A percentile compares a stretch with the other conserved stretches of the same genome.
These are phyloP conservation scores for Pistacia atlantica DNA, from an alignment of 345 rosid genomes.

Conservation along the genomic window DNA sequence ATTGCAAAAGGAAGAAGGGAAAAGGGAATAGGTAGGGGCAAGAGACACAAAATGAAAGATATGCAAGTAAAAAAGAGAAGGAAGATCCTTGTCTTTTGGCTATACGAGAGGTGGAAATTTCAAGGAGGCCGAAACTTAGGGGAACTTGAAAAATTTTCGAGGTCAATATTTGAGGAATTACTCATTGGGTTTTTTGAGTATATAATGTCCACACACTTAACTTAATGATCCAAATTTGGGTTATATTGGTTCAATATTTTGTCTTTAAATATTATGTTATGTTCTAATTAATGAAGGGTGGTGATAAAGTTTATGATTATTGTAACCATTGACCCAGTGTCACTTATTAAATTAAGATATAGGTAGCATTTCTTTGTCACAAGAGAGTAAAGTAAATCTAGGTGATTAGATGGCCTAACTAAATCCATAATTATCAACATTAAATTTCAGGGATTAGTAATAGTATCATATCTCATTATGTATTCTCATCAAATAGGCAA, in stretches of 20 bases:
- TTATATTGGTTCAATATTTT: not conserved
- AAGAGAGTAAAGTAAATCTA: not conserved
- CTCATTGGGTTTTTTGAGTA: not conserved
- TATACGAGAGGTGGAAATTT: constrained; percentile 17
- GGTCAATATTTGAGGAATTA: not conserved
- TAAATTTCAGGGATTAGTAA: too few species aligned
- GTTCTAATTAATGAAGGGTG: too few species aligned
- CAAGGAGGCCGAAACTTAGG: not conserved
- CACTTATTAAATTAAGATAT: not conserved
- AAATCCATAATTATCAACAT: not conserved
- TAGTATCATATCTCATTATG: too few species aligned
- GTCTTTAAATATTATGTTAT: not conserved
- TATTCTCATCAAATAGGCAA: too few species aligned
- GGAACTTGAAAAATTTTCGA: constrained; percentile 8
- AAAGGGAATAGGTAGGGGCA: constrained; percentile 20
- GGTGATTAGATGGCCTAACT: constrained; percentile 9
- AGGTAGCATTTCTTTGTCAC: not conserved
- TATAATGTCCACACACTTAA: constrained; percentile 19
- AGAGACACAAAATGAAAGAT: constrained; percentile 18
- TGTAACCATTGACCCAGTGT: not conserved
- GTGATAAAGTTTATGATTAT: too few species aligned
- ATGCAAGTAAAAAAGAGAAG: constrained; percentile 26
- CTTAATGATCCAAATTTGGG: not conserved
- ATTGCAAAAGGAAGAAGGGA: not conserved
- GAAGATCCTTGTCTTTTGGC: constrained; percentile 30